Conservation (phyloP, 1,284 basidiomycete species). For the Puccinia hordei region DNA sequence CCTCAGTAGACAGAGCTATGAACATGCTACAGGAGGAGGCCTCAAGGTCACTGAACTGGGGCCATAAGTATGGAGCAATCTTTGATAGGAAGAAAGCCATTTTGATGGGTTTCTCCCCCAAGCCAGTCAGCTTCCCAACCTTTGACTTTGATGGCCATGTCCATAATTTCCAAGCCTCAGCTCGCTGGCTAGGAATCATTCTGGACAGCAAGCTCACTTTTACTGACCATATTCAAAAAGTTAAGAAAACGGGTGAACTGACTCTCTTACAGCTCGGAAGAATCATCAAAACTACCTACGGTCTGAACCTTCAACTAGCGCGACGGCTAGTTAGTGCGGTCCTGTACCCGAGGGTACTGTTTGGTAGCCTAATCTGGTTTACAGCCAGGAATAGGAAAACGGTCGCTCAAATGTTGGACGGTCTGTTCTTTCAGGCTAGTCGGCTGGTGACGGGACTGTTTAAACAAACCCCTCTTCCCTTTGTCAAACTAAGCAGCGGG, state of each 20-base stretch:
- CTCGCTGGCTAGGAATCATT: too few species aligned
- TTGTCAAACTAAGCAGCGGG: too few species aligned
- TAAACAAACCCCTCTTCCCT: too few species aligned
- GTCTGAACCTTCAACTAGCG: background rate
- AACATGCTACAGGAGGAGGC: background rate
- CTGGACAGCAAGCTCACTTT: too few species aligned
- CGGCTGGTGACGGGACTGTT: background rate
- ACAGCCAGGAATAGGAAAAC: background rate
- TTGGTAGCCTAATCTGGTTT: slow-evolving; percentile 37
- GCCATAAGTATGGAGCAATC: too few species aligned
- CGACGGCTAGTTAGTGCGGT: slow-evolving; percentile 6
- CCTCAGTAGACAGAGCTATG: background rate
- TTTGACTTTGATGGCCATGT: too few species aligned
- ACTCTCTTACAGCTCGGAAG: slow-evolving; percentile 13
- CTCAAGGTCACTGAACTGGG: background rate
- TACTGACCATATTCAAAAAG: too few species aligned
- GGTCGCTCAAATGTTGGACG: background rate
- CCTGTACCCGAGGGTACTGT: background rate
- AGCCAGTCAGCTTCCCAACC: too few species aligned
- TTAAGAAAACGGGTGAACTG: background rate
- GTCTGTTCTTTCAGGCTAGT: background rate
- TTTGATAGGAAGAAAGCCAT: slow-evolving; percentile 29
- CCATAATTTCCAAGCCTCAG: too few species aligned
- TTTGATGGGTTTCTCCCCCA: background rate
- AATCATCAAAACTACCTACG: slow-evolving; percentile 8